Percentiles rank a stretch among this genome's conserved stretches.
Evolutionary conservation across 306 rosid genomes (phyloP).

Genomic region (Lablab purpureus): DNA sequence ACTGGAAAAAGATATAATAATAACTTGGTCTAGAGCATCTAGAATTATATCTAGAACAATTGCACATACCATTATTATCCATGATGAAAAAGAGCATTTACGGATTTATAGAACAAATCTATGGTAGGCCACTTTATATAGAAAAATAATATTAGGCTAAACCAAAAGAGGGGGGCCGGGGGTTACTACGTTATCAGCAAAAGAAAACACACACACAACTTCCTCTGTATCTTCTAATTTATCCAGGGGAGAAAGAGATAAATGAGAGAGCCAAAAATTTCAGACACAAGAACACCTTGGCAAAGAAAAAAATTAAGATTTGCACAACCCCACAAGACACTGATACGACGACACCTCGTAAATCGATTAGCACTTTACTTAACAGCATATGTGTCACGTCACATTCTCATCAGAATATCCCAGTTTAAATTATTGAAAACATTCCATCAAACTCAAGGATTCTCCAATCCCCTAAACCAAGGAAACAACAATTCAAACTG

Average conservation of each 20-base stretch:
- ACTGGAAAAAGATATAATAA: too few relatives aligned
- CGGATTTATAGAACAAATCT: neutral
- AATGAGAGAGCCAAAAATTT: conserved; percentile 1
- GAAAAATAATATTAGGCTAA: conserved; percentile 13
- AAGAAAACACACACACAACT: neutral
- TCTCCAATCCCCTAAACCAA: neutral
- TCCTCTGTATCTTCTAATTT: neutral
- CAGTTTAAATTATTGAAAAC: neutral
- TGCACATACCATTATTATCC: neutral
- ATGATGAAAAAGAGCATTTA: neutral
- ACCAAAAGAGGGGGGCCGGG: neutral
- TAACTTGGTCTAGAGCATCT: neutral
- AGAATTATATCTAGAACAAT: neutral
- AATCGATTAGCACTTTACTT: neutral
- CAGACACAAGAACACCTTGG: conserved; percentile 4
- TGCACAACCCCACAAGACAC: conserved; percentile 5
- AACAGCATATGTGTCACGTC: neutral
- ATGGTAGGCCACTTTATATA: neutral
- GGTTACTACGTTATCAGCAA: neutral
- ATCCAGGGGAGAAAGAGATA: neutral
- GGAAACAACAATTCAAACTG: neutral
- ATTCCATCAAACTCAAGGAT: conserved; percentile 8
- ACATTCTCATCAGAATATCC: conserved; percentile 21
- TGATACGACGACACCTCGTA: conserved; percentile 19
- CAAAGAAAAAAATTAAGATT: conserved; percentile 2